Base-by-base conservation (phyloP, 2,329 filamentous ascomycete species). In the Graphilbum ipis-grandicollis region DNA sequence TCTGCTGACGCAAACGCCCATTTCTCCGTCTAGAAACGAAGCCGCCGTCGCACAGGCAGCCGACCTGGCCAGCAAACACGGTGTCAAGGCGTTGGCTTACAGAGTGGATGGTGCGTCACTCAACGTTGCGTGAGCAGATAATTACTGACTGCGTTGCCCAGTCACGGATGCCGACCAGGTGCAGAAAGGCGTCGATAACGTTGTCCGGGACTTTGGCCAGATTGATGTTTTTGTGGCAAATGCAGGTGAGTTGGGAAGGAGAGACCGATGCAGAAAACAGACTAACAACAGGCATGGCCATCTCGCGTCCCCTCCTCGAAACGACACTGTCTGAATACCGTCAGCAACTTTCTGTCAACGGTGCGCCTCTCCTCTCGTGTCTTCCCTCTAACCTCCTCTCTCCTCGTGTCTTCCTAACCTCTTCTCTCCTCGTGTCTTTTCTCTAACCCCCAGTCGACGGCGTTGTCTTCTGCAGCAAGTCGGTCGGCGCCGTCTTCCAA, bases 171-270 rank as follows among this genome's bases (percentile, higher is more conserved):
- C 59, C 43, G 62, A 68, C 15, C 58, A 61, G 8, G 65, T 75
- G 10, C 54, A 65, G 18, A 48, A 54, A 3, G 59, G 62, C 10
- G 58, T 77, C 29, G 55, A 64, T 41, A 52, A 57, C 3, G 65
- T 70, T 43, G 57, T 75, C 29, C 51, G 59, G 37, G 78, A 85
- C 10, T 79, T 86, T 56, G 75, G 75, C 40, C 70, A 78, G 2
- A 67, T 86, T 5, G 80, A 86, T 47, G 62, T 85, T 45, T 83
- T 88, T 49, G 71, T 86, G 31, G 80, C 80, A 46, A 88, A 88
- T 50, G 75, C 77, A 9, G 80, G 80, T 52, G 18, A 34, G 19
- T 25, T 13, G 12, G 5, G 7, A 6, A 14, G 28, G 28, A 15
- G 7, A 13, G 12, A 13, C 28, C 15, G 28, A 13, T 69, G 45